Evolutionary conservation across 225 moss, liverwort and hornwort species (phyloP).

Genomic region (Pleurozium schreberi): DNA sequence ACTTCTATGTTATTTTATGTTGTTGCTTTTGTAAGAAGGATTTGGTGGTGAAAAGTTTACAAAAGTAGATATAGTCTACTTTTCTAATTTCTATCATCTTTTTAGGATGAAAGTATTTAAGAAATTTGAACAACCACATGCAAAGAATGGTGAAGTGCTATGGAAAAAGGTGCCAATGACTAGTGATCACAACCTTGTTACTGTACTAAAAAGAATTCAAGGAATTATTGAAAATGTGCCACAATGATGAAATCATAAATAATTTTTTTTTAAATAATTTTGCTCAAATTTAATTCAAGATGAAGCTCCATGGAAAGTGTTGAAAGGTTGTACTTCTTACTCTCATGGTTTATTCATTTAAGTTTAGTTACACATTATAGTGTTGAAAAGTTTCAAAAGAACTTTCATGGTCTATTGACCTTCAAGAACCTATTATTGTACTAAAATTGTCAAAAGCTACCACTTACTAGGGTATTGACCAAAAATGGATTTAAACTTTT

Average conservation of each 20-base stretch:
- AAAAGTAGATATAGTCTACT: fast-evolving
- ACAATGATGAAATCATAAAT: fast-evolving
- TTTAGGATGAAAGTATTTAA: too few species aligned
- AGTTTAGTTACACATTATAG: fast-evolving
- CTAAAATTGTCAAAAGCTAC: neutral
- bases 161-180: fast-evolving
- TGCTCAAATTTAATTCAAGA: fast-evolving
- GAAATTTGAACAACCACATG: neutral
- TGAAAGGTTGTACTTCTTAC: neutral
- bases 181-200: too few species aligned
- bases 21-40: neutral
- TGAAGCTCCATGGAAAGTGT: too few species aligned
- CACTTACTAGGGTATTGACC: neutral
- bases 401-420: neutral
- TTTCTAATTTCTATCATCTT: neutral
- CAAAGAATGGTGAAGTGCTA: neutral
- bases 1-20: too few species aligned
- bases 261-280: fast-evolving
- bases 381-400: neutral
- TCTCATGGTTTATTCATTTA: neutral
- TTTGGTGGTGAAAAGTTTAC: neutral
- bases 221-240: neutral
- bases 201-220: fast-evolving
- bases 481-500: neutral
- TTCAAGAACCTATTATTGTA: fast-evolving